phyloP scores from a whole-genome alignment of 371 early-diverging fungal genomes.

The Mortierella sp. region DNA sequence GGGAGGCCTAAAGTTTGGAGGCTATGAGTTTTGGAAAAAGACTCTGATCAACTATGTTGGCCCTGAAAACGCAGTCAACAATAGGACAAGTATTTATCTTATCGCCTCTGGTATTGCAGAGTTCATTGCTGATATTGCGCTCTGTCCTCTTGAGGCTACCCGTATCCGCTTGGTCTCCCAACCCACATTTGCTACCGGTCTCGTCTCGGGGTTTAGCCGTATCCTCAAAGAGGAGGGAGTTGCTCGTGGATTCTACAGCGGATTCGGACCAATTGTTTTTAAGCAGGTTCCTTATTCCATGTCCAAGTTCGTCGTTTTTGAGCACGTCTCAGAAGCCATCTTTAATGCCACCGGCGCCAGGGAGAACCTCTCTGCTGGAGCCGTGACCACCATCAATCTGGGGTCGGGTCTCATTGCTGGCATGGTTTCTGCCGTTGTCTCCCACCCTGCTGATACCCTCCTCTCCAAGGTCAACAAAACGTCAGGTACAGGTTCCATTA shows the following conservation, averaged over 20 bases:
- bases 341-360: conserved; percentile 65
- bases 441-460: conserved; percentile 94
- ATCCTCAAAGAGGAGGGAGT: conserved; percentile 79
- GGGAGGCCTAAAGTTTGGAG: conserved; percentile 88
- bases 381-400: conserved; percentile 84
- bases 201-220: conserved; percentile 70
- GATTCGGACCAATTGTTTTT: conserved; percentile 81
- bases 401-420: conserved; percentile 79
- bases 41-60: conserved; percentile 78
- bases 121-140: conserved; percentile 92
- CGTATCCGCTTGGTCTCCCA: conserved; percentile 85
- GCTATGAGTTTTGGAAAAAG: conserved; percentile 92
- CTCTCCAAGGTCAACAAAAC: conserved; percentile 90
- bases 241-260: conserved; percentile 80
- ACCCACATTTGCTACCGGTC: conserved; percentile 77
- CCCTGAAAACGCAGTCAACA: conserved; percentile 81
- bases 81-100: conserved; percentile 88
- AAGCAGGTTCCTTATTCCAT: conserved; percentile 93
- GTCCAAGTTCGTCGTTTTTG: conserved; percentile 94
- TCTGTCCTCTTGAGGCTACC: conserved; percentile 85
- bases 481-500: conserved; percentile 70
- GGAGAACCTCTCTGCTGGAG: conserved; percentile 67
- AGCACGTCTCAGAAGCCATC: conserved; percentile 76
- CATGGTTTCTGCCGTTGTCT: conserved; percentile 86
- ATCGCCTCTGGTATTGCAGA: conserved; percentile 89